A percentile compares a stretch with the other conserved stretches of the same genome.
These are phyloP conservation scores for Talaromyces sp. DNA, from an alignment of 2,329 filamentous ascomycete species.

Conservation along the genomic window DNA sequence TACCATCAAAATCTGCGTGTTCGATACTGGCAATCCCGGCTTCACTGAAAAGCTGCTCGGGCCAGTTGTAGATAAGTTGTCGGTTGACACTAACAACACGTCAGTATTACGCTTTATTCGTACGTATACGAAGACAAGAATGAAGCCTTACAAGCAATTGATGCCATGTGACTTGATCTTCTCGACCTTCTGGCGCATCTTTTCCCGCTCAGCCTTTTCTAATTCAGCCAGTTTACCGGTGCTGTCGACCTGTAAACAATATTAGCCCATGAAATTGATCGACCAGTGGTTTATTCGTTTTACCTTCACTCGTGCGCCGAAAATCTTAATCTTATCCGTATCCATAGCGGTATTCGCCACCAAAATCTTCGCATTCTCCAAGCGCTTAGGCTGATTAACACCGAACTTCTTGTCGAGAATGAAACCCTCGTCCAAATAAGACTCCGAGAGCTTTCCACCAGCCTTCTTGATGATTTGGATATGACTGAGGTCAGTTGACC, in stretches of 20 bases:
- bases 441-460: conserved; percentile 94
- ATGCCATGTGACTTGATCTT: conserved; percentile 98
- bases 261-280: not conserved
- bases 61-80: conserved; percentile 99
- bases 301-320: conserved; percentile 84
- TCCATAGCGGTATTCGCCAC: conserved; percentile 99
- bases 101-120: not conserved
- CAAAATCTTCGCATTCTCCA: conserved; percentile 97
- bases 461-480: conserved; percentile 99
- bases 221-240: conserved; percentile 97
- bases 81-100: conserved; percentile 64
- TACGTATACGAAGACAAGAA: not conserved
- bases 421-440: conserved; percentile 95
- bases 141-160: conserved; percentile 69
- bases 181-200: conserved; percentile 99
- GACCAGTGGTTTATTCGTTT: too few species aligned
- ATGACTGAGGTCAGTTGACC: conserved; percentile 88
- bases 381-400: conserved; percentile 93
- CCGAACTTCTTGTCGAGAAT: conserved; percentile 99
- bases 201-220: conserved; percentile 96
- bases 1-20: conserved; percentile 94
- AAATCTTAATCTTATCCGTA: conserved; percentile 99
- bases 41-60: conserved; percentile 96
- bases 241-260: conserved; percentile 60
- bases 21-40: conserved; percentile 98